Base-by-base conservation (phyloP, 192 early-diverging fungal species). In the Diversispora epigaea region DNA sequence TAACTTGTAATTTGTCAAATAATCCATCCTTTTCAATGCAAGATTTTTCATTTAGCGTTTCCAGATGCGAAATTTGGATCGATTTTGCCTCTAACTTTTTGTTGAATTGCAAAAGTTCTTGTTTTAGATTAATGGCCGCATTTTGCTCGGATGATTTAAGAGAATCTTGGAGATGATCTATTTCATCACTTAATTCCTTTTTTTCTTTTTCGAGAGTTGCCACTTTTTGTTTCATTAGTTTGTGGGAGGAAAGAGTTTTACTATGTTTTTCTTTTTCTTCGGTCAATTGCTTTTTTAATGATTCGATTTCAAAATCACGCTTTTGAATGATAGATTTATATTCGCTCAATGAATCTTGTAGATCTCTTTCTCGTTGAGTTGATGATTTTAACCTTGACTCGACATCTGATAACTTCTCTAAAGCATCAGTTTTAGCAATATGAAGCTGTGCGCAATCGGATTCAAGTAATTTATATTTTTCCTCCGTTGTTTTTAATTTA, bases 1-100 rank as follows among this genome's bases (percentile, higher is more conserved):
- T 88, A 47, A 85, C 79, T 60, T 88, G 87, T 6, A 86, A 78
- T 50, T 88, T 83, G 55, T 88, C 87, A 80, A 84, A 85, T 67
- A 83, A 73, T 50, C 71, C 60, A 7, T 85, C 80, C 75, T 83
- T 85, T 68, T 82, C 79, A 19, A 84, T 79, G 4, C 78, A 66
- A 40, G 80, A 69, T 71, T 86, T 85, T 52, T 81, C 82, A 54
- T 81, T 79, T 60, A 80, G 79, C 2, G 77, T 74, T 52, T 81
- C 77, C 4, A 85, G 71, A 6, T 79, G 77, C 11, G 77, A 40
- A 40, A 84, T 63, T 60, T 84, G 85, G 6, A 76, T 76, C 19
- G 83, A 77, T 1, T 76, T 77, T 4, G 77, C 66, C 7, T 76
- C 10, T 8, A 60, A 12, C 14, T 69, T 66, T 62, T 63, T 84